These are phyloP conservation scores for Yamadazyma scolyti DNA, from an alignment of 805 yeast genomes.

Conservation along the genomic window DNA sequence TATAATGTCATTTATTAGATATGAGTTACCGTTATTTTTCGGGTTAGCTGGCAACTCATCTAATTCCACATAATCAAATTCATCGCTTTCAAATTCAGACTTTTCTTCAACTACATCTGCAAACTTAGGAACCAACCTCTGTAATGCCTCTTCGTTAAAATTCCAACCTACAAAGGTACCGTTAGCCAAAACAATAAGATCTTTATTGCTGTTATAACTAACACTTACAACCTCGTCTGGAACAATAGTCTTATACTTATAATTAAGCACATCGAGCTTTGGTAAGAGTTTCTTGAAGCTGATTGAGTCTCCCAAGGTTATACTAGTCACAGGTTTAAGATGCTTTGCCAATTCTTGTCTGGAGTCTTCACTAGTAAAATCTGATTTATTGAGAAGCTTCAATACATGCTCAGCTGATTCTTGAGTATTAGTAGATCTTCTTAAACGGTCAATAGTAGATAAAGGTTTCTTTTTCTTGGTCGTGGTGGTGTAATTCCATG, in stretches of 20 bases:
- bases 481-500: conserved; percentile 2
- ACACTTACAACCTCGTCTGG: conserved; percentile 64
- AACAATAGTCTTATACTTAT: conserved; percentile 27
- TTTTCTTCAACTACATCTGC: conserved; percentile 39
- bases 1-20: conserved; percentile 66
- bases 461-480: conserved; percentile 18
- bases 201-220: conserved; percentile 27
- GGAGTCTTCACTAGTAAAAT: conserved; percentile 11
- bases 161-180: conserved; percentile 90
- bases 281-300: conserved; percentile 49
- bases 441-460: conserved; percentile 24
- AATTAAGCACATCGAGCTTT: conserved; percentile 15
- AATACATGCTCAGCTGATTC: conserved; percentile 23
- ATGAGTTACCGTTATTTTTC: conserved; percentile 25
- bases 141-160: conserved; percentile 51
- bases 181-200: conserved; percentile 65
- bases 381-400: conserved; percentile 18
- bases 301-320: conserved; percentile 71
- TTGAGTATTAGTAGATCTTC: conserved; percentile 20
- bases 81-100: conserved; percentile 68
- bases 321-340: conserved; percentile 54
- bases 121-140: conserved; percentile 50
- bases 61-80: conserved; percentile 71
- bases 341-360: conserved; percentile 7
- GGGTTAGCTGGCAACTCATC: conserved; percentile 19